These are phyloP conservation scores for Planoprotostelium fungivorum DNA, from an alignment of 78 protist genomes.

Conservation along the genomic window DNA sequence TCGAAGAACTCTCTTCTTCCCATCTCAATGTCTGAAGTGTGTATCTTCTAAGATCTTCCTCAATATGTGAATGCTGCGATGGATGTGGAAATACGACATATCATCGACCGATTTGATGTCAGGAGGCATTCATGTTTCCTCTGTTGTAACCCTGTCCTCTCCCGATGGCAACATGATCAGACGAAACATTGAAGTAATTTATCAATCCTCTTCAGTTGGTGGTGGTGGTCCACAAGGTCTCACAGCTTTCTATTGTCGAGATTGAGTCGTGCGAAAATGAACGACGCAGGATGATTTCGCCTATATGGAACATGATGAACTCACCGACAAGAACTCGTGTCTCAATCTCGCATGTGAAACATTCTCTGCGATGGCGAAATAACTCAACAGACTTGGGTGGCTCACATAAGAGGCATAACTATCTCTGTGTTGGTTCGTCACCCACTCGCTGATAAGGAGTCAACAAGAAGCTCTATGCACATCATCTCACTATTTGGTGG, in stretches of 20 bases:
- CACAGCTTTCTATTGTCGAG: conserved; percentile 26
- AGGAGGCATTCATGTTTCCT: too few relatives aligned
- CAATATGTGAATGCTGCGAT: too few relatives aligned
- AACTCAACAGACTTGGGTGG: conserved; percentile 38
- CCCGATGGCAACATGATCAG: too few relatives aligned
- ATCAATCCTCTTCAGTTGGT: conserved; percentile 14
- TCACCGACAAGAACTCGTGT: conserved; percentile 21
- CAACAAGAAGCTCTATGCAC: neutral
- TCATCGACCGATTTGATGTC: too few relatives aligned
- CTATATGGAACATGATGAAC: neutral
- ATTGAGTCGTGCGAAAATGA: neutral
- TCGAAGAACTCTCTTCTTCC: too few relatives aligned
- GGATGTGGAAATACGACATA: too few relatives aligned
- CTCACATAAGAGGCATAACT: conserved; percentile 72
- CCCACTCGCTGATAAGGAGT: conserved; percentile 65
- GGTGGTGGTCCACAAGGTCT: conserved; percentile 62
- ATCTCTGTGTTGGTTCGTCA: conserved; percentile 83
- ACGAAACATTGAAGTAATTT: too few relatives aligned
- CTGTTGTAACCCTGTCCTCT: too few relatives aligned
- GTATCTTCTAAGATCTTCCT: too few relatives aligned
- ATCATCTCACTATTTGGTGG: conserved; percentile 44
- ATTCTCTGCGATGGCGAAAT: conserved; percentile 76
- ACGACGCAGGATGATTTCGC: neutral
- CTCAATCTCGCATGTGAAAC: conserved; percentile 35
- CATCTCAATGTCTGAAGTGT: too few relatives aligned